Evolutionary conservation across 129 eudicot genomes (phyloP), one percentile per base, ranked within the genome.

Genomic region (Lactuca saligna): DNA sequence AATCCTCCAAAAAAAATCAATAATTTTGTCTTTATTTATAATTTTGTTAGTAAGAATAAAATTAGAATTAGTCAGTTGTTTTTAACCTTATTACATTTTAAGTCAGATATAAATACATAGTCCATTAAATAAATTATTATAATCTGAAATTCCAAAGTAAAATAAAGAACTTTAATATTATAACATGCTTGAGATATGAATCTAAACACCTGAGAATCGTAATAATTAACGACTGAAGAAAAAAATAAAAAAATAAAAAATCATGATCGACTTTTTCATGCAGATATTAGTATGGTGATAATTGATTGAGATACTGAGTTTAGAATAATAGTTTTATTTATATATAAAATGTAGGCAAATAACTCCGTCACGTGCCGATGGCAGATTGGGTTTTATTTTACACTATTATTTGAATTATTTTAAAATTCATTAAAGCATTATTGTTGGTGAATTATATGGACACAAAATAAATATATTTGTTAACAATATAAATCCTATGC

Each of bases 301-400:
- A 73, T 63, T 63, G 64, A 63, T 63, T 63, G 65, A 29, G 69
- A 75, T 67, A 25, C 74, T 67, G 74, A 63, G 63, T 15, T 61
- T 56, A 71, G 32, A 65, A 33, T 57, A n/a, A 70, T 63, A 57
- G 62, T 29, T 16, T 29, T 31, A 61, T n/a, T 46, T 11, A 48
- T 35, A 16, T 7, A 34, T 32, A 46, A 57, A 68, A 39, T 35
- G 11, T 38, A 44, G 16, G 64, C 50, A 59, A 66, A 72, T 51
- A 60, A 68, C 54, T 61, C 31, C 51, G 71, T 87, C 94, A 83
- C 94, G 89, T 87, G 94, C 61, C 89, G 39, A 20, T 73, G 78
- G 85, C 89, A 79, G 80, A 65, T 63, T 13, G 7, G 61, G 64
- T 63, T 69, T 78, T 71, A 17, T 54, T 78, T 74, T 57, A 51